phyloP scores from a whole-genome alignment of 768 basidiomycete genomes.

The Podaxis carcinomalis region DNA sequence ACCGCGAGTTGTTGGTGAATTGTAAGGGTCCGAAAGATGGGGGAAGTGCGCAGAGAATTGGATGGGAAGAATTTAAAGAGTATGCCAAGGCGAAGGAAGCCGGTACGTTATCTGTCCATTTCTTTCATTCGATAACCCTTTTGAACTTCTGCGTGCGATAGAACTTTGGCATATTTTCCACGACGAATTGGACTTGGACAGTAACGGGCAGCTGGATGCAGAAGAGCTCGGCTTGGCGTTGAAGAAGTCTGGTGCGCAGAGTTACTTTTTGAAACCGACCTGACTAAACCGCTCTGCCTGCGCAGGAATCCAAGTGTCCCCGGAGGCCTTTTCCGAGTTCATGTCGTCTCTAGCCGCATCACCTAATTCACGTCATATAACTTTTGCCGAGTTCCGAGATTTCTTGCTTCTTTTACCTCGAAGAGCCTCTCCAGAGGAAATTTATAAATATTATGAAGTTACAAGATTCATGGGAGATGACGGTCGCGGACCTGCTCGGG shows the following conservation, averaged over 20 bases:
- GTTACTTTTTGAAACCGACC: neutral
- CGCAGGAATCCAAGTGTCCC: constrained; percentile 68
- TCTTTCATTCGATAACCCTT: constrained; percentile 6
- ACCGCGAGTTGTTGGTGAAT: constrained; percentile 64
- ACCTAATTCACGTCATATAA: constrained; percentile 62
- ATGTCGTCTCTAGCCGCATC: constrained; percentile 75
- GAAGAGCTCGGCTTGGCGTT: constrained; percentile 41
- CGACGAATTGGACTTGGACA: constrained; percentile 84
- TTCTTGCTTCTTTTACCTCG: constrained; percentile 86
- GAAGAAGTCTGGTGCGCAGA: constrained; percentile 58
- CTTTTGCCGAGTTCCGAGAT: constrained; percentile 84
- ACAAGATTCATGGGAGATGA: constrained; percentile 67
- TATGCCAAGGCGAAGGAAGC: constrained; percentile 81
- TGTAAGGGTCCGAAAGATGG: constrained; percentile 42
- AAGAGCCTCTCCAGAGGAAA: constrained; percentile 76
- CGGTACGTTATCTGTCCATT: constrained; percentile 42
- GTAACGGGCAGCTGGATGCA: constrained; percentile 77
- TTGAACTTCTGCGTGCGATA: constrained; percentile 24
- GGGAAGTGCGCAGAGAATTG: constrained; percentile 42
- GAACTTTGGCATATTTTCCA: constrained; percentile 93
- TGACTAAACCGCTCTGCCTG: neutral
- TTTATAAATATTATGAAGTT: constrained; percentile 79
- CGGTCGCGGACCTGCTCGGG: constrained; percentile 71
- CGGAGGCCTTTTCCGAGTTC: constrained; percentile 73
- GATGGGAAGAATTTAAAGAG: constrained; percentile 68